Conservation (phyloP, 345 rosid genomes). For the Citropsis articulata region DNA sequence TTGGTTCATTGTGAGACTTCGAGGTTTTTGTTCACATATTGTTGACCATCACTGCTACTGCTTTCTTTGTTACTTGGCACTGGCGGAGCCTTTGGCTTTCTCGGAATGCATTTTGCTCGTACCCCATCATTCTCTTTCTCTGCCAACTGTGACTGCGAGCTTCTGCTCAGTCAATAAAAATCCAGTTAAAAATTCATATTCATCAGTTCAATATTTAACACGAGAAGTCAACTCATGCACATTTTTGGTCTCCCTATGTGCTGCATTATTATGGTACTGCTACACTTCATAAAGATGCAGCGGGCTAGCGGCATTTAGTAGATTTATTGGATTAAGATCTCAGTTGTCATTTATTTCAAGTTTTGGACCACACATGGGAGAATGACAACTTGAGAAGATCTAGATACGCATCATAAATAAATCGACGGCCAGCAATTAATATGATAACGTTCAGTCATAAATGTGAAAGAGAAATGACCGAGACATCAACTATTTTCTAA, state of each 20-base stretch:
- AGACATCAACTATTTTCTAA: neutral
- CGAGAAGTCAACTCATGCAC: neutral
- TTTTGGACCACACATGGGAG: neutral
- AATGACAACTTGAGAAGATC: neutral
- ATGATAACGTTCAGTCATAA: neutral
- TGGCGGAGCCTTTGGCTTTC: conserved; percentile 14
- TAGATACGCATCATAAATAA: neutral
- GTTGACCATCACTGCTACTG: neutral
- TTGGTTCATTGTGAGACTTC: neutral
- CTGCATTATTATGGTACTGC: neutral
- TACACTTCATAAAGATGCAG: too few relatives aligned
- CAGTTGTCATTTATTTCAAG: neutral
- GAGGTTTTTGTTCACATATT: conserved; percentile 1
- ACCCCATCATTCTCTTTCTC: conserved; percentile 23
- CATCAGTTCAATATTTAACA: neutral
- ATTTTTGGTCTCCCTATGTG: neutral
- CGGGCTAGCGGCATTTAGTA: neutral
- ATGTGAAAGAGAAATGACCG: neutral
- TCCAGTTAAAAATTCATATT: neutral
- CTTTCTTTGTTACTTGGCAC: neutral
- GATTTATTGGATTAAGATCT: neutral
- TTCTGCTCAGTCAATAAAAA: conserved; percentile 5
- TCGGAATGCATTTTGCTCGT: conserved; percentile 29
- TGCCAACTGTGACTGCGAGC: conserved; percentile 21
- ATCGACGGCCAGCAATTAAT: neutral